Base-by-base conservation (phyloP, 495 filamentous ascomycete genomes). In the Aspergillus mulundensis region DNA sequence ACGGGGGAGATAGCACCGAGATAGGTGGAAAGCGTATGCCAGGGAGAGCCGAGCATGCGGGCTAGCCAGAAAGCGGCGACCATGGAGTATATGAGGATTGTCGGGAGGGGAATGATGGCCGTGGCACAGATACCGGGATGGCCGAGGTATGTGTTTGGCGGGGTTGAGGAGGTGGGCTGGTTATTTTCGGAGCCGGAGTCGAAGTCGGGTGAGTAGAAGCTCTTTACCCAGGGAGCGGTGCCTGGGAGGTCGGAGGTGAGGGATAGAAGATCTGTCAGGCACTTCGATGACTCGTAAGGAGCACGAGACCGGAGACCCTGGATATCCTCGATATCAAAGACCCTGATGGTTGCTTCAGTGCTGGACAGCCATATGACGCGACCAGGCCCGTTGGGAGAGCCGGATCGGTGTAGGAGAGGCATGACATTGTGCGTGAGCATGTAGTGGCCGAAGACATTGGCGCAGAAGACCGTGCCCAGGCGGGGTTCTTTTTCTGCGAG, bases 401-500 rank as follows among this genome's bases (percentile, higher is more conserved):
- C 74, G 8, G 80, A 74, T 15, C 74, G 63, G 51, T 69, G 81
- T 42, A 97, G 77, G 8, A 96, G 76, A 0, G 89, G 85, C 50
- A 84, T 74, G 2, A 96, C 77, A 54, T 86, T 85, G 66, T 96
- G 92, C 16, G 81, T 81, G 18, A 98, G 86, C 59, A 97, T 74
- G 67, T 98, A 97, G 71, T 97, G 94, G 0, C 95, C 94, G 65
- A 98, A 96, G 25, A 95, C 81, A 65, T 97, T 97, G 49, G 91
- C 84, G 68, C 85, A 87, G 70, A 97, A 98, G 7, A 97, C 81
- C 49, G 86, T 73, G 3, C 91, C 95, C 0, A 97, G 71, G 1
- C 75, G 71, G 1, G 84, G 81, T 53, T 87, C 82, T 21, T 54
- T 40, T 4, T 51, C 56, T 10, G 30, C 19, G 8, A 50, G 24